Base-by-base conservation (phyloP, 1,284 basidiomycete genomes). In the Irpex rosettiformis region DNA sequence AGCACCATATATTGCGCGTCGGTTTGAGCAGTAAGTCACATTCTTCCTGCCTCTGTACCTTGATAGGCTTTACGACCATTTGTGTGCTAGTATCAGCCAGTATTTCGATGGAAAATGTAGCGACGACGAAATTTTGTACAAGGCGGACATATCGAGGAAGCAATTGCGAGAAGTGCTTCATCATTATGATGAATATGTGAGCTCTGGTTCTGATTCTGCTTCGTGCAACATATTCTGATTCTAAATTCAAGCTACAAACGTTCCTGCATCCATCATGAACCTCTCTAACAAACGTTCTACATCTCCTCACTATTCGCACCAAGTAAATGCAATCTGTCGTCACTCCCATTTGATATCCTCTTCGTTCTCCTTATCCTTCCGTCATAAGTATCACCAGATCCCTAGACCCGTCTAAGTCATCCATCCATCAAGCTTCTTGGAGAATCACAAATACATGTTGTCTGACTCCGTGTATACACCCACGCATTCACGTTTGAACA, bases 61-160 rank as follows among this genome's bases (percentile, higher is more conserved):
- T 29, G 29, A 2, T 42, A 4, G 28, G 28, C 52, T 30, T n/a
- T 6, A 18, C 18, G 47, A 56, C 7, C 7, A 21, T 18, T 13
- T 18, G 8, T 48, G 2, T 16, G 3, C 4, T 63, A 92, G 89
- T 58, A 89, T 91, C 54, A 88, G 88, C 64, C 88, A 89, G 66
- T 92, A 89, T 65, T 93, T 93, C 65, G 89, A 93, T 65, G 90
- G 90, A 11, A 91, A 88, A 70, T 84, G 77, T 58, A 88, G 88
- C 1, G 89, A 90, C 59, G 89, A 91, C 64, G 91, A 93, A 68
- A 91, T 93, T 56, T 73, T 93, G 25, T 88, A 84, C 67, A 77
- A 82, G 25, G 89, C 89, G 0, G 88, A 89, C 56, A 90, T 93
- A 57, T 81, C 85, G 30, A 80, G 89, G 64, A 88, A 83, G 65